These are phyloP conservation scores for Dictyostelium capitatum DNA, from an alignment of 78 protist species.

Conservation along the genomic window DNA sequence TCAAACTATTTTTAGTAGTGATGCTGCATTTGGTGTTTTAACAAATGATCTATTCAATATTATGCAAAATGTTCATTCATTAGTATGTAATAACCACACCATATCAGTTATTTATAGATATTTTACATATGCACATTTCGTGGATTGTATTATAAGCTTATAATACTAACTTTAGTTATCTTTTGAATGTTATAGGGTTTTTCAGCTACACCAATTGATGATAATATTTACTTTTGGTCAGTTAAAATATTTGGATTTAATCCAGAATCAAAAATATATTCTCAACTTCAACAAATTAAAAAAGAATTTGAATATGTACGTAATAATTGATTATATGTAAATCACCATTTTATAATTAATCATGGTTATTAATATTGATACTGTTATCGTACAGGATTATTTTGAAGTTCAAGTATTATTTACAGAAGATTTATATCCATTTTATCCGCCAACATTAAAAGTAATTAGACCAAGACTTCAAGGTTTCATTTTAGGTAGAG, in stretches of 20 bases:
- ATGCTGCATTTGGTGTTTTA: conserved; percentile 83
- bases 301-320: conserved; percentile 71
- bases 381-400: conserved; percentile 42
- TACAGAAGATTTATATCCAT: conserved; percentile 82
- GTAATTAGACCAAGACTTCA: conserved; percentile 81
- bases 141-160: too few species aligned
- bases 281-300: conserved; percentile 59
- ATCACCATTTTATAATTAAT: background rate
- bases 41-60: conserved; percentile 80
- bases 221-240: conserved; percentile 81
- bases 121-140: too few species aligned
- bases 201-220: conserved; percentile 83
- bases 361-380: background rate
- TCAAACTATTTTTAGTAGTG: conserved; percentile 62
- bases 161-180: too few species aligned
- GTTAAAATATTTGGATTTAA: conserved; percentile 82
- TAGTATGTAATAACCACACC: background rate
- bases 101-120: too few species aligned
- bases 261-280: conserved; percentile 29
- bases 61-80: conserved; percentile 74
- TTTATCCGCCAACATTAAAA: conserved; percentile 82
- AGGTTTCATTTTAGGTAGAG: conserved; percentile 76
- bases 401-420: conserved; percentile 70
- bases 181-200: too few species aligned
- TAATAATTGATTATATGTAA: background rate